A percentile compares a stretch with the other conserved stretches of the same genome.
Conservation (phyloP, 2,329 filamentous ascomycete genomes). For the Fonsecaea nubica region DNA sequence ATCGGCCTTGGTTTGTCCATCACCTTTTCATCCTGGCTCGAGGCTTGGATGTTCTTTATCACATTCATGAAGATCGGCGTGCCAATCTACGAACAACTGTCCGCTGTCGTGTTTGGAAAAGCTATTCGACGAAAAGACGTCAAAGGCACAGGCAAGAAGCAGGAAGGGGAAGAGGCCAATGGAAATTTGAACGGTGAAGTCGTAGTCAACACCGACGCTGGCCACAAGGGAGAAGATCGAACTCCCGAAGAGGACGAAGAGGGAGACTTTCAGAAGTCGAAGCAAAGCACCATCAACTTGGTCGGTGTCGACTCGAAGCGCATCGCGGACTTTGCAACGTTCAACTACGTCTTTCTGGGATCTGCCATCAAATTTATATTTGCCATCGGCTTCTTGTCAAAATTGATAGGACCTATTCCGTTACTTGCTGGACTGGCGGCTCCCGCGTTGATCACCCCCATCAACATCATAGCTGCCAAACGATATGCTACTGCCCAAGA, state of each 20-base stretch:
- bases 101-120: constrained; percentile 77
- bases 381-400: constrained; percentile 70
- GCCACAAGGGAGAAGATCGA: constrained; percentile 46
- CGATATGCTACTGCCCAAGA: constrained; percentile 70
- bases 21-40: constrained; percentile 63
- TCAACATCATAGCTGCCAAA: constrained; percentile 72
- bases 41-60: constrained; percentile 71
- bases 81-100: constrained; percentile 72
- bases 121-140: constrained; percentile 78
- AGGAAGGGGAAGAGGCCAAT: constrained; percentile 35
- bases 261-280: constrained; percentile 63
- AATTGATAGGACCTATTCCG: constrained; percentile 74
- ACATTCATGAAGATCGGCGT: constrained; percentile 68
- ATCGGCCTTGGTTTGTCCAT: constrained; percentile 67
- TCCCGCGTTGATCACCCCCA: constrained; percentile 68
- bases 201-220: constrained; percentile 43
- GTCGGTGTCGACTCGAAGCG: constrained; percentile 77
- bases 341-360: constrained; percentile 69
- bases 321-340: constrained; percentile 71
- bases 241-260: constrained; percentile 55
- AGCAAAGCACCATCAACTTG: constrained; percentile 76
- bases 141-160: constrained; percentile 61
- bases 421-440: constrained; percentile 70
- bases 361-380: constrained; percentile 69
- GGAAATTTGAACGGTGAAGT: constrained; percentile 39